Conservation (phyloP, 805 yeast species). For the Barnettozyma populi region DNA sequence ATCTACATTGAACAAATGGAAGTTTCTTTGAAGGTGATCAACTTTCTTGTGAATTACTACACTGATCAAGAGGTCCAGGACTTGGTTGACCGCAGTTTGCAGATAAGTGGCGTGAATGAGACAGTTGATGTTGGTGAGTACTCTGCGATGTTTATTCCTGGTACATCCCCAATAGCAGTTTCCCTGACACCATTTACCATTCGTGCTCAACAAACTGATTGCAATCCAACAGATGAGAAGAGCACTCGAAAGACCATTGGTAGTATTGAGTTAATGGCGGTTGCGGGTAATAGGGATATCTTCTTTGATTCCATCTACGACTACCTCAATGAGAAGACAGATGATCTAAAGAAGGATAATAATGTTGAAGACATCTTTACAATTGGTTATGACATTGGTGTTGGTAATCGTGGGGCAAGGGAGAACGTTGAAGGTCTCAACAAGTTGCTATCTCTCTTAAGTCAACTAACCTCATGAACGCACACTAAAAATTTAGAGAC, state of each 20-base stretch:
- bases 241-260: not conserved
- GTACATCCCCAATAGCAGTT: conserved; percentile 13
- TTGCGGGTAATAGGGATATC: conserved; percentile 63
- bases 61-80: conserved; percentile 11
- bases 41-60: conserved; percentile 41
- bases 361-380: conserved; percentile 47
- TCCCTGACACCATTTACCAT: conserved; percentile 1
- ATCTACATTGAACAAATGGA: conserved; percentile 68
- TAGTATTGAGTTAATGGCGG: conserved; percentile 39
- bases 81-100: not conserved
- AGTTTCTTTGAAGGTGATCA: conserved; percentile 50
- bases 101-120: conserved; percentile 1
- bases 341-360: conserved; percentile 9
- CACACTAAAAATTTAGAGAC: not conserved
- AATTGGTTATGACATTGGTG: conserved; percentile 42
- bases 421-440: conserved; percentile 65
- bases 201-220: not conserved
- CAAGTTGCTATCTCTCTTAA: conserved; percentile 53
- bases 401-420: conserved; percentile 44
- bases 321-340: conserved; percentile 35
- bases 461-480: not conserved
- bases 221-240: not conserved
- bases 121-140: conserved; percentile 12
- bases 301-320: conserved; percentile 66
- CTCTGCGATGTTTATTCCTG: conserved; percentile 28